Evolutionary conservation across 1,284 basidiomycete genomes (phyloP).

Genomic region (Pisolithus thermaeus): DNA sequence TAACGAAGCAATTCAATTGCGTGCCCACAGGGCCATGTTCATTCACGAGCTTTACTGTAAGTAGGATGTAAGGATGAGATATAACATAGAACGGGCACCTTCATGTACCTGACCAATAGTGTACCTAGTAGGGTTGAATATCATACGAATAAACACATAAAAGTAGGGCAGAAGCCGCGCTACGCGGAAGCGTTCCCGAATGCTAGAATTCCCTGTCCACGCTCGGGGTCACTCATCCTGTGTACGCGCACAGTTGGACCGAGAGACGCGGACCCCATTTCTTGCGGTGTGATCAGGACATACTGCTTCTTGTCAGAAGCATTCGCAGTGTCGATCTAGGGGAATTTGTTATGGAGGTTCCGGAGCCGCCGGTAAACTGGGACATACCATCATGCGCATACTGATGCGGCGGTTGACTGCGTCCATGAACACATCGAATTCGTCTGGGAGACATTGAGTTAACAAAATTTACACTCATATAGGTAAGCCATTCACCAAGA

Average conservation of each 20-base stretch:
- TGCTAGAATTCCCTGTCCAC: slow-evolving; percentile 52
- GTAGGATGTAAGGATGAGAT: neutral
- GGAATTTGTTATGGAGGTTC: slow-evolving; percentile 4
- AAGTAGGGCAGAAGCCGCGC: neutral
- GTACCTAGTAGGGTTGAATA: neutral
- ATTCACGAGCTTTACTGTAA: neutral
- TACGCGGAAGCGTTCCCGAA: slow-evolving; percentile 24
- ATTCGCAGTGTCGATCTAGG: slow-evolving; percentile 82
- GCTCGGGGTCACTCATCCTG: slow-evolving; percentile 77
- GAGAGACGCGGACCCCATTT: slow-evolving; percentile 65
- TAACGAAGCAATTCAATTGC: neutral
- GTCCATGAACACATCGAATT: slow-evolving; percentile 97
- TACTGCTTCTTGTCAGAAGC: slow-evolving; percentile 84
- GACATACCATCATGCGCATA: slow-evolving; percentile 84
- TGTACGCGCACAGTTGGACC: slow-evolving; percentile 64
- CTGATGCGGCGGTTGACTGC: slow-evolving; percentile 87
- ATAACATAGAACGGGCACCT: neutral
- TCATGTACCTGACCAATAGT: slow-evolving; percentile 3
- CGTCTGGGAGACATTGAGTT: slow-evolving; percentile 41
- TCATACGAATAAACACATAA: neutral
- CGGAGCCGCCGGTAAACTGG: neutral
- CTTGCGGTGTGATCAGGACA: slow-evolving; percentile 87
- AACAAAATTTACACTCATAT: slow-evolving; percentile 3
- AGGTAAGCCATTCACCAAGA: slow-evolving; percentile 57
- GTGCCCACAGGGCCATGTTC: neutral